These are phyloP conservation scores for Xylariaceae sp. DNA, from an alignment of 2,329 filamentous ascomycete species.

Conservation along the genomic window DNA sequence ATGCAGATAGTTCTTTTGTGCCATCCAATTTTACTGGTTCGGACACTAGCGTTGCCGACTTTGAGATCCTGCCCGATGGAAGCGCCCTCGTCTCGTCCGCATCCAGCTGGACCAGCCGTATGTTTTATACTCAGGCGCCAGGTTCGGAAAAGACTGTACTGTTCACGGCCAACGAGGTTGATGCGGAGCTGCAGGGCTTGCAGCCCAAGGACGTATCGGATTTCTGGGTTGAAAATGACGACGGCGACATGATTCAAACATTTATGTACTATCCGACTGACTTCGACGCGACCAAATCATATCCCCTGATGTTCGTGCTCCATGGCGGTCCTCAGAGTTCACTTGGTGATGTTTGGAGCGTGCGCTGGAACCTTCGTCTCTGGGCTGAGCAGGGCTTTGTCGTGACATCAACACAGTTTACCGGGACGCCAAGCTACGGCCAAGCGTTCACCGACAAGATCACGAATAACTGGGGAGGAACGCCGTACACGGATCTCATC, in stretches of 20 bases:
- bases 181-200: constrained; percentile 12
- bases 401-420: constrained; percentile 13
- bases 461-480: constrained; percentile 16
- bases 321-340: constrained; percentile 15
- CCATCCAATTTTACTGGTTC: constrained; percentile 15
- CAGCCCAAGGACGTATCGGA: constrained; percentile 11
- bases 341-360: constrained; percentile 13
- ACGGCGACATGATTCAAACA: constrained; percentile 14
- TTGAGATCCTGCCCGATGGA: constrained; percentile 12
- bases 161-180: constrained; percentile 14
- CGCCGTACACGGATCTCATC: constrained; percentile 13
- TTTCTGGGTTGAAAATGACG: constrained; percentile 15
- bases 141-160: constrained; percentile 9
- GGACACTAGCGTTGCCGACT: constrained; percentile 11
- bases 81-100: constrained; percentile 10
- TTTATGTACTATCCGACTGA: constrained; percentile 13
- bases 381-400: constrained; percentile 17
- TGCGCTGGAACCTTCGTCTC: constrained; percentile 15
- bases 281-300: constrained; percentile 12
- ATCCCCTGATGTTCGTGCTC: constrained; percentile 14
- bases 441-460: constrained; percentile 17
- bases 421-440: constrained; percentile 12
- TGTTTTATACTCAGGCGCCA: constrained; percentile 15
- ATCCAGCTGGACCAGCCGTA: constrained; percentile 15
- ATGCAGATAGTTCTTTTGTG: constrained; percentile 12